Base-by-base conservation (phyloP, 108 stramenopile genomes). In the Cylindrotheca fusiformis region DNA sequence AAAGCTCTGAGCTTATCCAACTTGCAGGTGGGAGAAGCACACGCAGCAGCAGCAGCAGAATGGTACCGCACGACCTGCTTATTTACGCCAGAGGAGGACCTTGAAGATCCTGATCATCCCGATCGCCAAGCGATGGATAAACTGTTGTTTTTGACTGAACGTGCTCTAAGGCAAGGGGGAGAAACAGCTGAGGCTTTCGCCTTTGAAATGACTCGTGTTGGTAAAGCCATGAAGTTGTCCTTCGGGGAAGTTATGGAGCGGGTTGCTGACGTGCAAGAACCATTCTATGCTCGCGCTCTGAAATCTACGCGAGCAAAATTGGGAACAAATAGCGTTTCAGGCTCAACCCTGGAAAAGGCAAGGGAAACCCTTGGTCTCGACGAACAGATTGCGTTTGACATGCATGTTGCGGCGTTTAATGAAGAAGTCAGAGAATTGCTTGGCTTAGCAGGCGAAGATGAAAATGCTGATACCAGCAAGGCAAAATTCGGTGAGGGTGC, bases 251-350 rank as follows among this genome's bases (percentile, higher is more conserved):
- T 69, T 14, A 10, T 79, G 66, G 82, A 86, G 20, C 67, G 89
- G 10, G 84, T 87, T 1, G 71, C 72, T 24, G 75, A 68, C 1
- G 82, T 85, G 2, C 84, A 81, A 26, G 81, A 80, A 55, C 93
- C 93, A 10, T 92, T 95, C 60, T 95, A 95, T 57, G 73, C 77
- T 50, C 72, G 85, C 23, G 94, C 91, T 1, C 70, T 95, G 46
- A 49, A 66, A 53, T 83, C 78, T 32, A 81, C 94, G 10, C 63
- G 85, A 23, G 60, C 72, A 48, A 92, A 95, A 58, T 62, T 95
- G 58, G 87, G 80, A 50, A 75, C 69, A 27, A 82, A 82, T 44
- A 69, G 77, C 26, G 87, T 95, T 47, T 79, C 76, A 26, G 61
- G 81, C 1, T 80, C 78, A 48, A 91, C 87, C 84, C 60, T 95